Percentiles rank a stretch among this genome's conserved stretches.
phyloP scores from a whole-genome alignment of 805 yeast genomes.

The Candida michaelii region DNA sequence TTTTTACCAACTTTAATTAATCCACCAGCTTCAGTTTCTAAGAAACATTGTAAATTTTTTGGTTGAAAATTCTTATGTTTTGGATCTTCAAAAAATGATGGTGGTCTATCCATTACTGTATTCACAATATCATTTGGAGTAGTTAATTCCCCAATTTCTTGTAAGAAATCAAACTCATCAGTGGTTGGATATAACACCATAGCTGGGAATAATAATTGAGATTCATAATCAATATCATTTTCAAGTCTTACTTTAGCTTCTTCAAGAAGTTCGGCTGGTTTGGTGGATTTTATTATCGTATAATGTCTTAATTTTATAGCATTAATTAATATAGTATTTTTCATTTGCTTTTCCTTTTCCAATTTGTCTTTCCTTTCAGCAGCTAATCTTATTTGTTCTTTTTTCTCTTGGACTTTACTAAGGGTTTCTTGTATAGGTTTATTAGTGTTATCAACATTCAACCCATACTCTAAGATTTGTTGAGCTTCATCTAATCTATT shows the following conservation, averaged over 20 bases:
- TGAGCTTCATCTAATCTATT: slow-evolving; percentile 71
- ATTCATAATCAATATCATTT: slow-evolving; percentile 64
- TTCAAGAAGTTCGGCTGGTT: slow-evolving; percentile 57
- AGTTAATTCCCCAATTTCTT: slow-evolving; percentile 69
- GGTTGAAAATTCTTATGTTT: slow-evolving; percentile 59
- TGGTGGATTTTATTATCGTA: slow-evolving; percentile 46
- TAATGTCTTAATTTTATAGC: slow-evolving; percentile 66
- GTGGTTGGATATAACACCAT: slow-evolving; percentile 78
- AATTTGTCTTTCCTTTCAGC: slow-evolving; percentile 37
- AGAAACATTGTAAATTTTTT: slow-evolving; percentile 65
- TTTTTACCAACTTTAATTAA: slow-evolving; percentile 83
- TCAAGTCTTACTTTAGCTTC: slow-evolving; percentile 57
- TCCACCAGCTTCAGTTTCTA: slow-evolving; percentile 85
- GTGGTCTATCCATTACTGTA: slow-evolving; percentile 60
- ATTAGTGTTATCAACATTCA: slow-evolving; percentile 59
- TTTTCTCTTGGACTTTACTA: slow-evolving; percentile 39
- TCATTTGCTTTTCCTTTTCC: slow-evolving; percentile 39
- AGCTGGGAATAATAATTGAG: slow-evolving; percentile 81
- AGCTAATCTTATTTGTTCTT: slow-evolving; percentile 28
- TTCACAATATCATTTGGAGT: slow-evolving; percentile 64
- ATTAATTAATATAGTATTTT: slow-evolving; percentile 45
- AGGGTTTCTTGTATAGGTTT: slow-evolving; percentile 51
- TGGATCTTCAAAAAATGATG: slow-evolving; percentile 64
- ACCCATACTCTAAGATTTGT: slow-evolving; percentile 64
- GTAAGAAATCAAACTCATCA: slow-evolving; percentile 81